Base-by-base conservation (phyloP, 805 yeast genomes). In the Suhomyces tanzawaensis region DNA sequence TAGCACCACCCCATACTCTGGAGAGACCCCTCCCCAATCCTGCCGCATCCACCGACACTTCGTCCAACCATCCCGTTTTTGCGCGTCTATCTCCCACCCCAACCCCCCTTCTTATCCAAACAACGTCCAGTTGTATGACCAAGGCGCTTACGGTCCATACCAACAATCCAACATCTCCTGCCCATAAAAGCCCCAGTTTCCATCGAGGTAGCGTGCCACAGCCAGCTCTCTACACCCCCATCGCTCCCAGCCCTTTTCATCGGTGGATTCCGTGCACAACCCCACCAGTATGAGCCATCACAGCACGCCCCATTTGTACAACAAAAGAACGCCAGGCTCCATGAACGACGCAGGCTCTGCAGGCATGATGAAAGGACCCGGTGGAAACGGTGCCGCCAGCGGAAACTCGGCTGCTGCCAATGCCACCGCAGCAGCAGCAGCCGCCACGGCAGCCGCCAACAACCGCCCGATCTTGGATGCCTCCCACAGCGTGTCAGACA, bases 241-340 rank as follows among this genome's bases (percentile, higher is more conserved):
- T n/a, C n/a, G n/a, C n/a, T n/a, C n/a, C n/a, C n/a, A n/a, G n/a
- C n/a, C n/a, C n/a, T n/a, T n/a, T n/a, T n/a, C n/a, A n/a, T n/a
- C n/a, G n/a, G n/a, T n/a, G n/a, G n/a, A n/a, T n/a, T n/a, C n/a
- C n/a, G n/a, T n/a, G n/a, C n/a, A n/a, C n/a, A n/a, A n/a, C n/a
- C n/a, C n/a, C n/a, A 6, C 33, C 12, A n/a, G 26, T 35, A 65
- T 64, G 71, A 60, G 66, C 45, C 66, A 60, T 34, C 62, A 62
- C 24, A 58, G 55, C 38, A 66, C 69, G 11, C 70, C 69, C 32
- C 64, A 62, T 40, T 34, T 60, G 46, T 53, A 54, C 38, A 56
- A 47, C 45, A 60, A 60, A 32, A 55, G 60, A 26, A 59, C 66
- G 14, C 65, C 66, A 4, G 55, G 52, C 16, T 40, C 55, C 16